phyloP scores from a whole-genome alignment of 345 rosid species.

The Schrenkiella parvula region DNA sequence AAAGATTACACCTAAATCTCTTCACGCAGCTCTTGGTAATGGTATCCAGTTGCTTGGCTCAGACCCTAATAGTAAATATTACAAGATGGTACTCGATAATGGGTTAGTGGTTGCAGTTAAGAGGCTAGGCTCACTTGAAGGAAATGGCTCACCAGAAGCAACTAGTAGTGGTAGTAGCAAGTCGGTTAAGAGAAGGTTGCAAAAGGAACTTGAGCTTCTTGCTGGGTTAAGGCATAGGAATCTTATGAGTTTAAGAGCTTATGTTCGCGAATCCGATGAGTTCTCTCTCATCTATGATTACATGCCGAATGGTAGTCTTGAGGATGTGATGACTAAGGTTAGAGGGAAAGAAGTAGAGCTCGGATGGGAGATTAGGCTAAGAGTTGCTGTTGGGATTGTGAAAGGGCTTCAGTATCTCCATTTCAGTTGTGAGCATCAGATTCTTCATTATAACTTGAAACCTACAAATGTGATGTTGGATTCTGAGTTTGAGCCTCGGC shows the following conservation, averaged over 20 bases:
- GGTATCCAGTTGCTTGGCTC: conserved; percentile 74
- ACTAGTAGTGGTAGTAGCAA: conserved; percentile 56
- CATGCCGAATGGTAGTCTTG: conserved; percentile 70
- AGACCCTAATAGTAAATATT: conserved; percentile 71
- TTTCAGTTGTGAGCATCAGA: conserved; percentile 53
- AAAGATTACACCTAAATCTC: conserved; percentile 59
- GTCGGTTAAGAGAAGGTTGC: conserved; percentile 65
- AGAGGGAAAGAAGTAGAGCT: conserved; percentile 63
- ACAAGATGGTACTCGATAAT: conserved; percentile 68
- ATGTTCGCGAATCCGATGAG: conserved; percentile 64
- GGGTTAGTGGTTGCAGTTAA: conserved; percentile 71
- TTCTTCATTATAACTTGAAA: conserved; percentile 81
- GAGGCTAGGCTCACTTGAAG: conserved; percentile 62
- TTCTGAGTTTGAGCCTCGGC: conserved; percentile 79
- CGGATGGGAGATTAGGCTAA: conserved; percentile 77
- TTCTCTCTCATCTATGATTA: conserved; percentile 85
- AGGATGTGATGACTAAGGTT: conserved; percentile 73
- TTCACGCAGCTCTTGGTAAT: conserved; percentile 60
- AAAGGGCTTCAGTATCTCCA: conserved; percentile 90
- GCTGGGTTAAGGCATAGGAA: conserved; percentile 79
- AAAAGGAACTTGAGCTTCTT: conserved; percentile 74
- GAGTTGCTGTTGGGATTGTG: conserved; percentile 84
- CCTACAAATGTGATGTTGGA: conserved; percentile 90
- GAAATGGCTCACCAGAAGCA: conserved; percentile 39
- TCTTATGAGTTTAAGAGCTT: conserved; percentile 86